Evolutionary conservation across 129 eudicot species (phyloP).

Genomic region (Tagetes patula): DNA sequence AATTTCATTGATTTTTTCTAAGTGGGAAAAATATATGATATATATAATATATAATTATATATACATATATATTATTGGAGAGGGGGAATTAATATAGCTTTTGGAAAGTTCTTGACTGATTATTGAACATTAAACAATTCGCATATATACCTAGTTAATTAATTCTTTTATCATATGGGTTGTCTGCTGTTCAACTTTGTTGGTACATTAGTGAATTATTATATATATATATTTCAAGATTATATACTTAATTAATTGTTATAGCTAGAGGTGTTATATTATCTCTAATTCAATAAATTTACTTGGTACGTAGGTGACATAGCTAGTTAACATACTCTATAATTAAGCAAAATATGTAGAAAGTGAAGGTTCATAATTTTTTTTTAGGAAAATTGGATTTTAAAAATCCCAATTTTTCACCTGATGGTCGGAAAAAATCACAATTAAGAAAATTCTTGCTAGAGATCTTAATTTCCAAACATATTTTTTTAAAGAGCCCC

Average conservation of each 20-base stretch:
- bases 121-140: conserved; percentile 21
- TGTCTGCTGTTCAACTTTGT: conserved; percentile 30
- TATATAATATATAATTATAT: background rate
- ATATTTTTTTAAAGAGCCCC: too few relatives aligned
- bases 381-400: too few relatives aligned
- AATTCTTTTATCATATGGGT: conserved; percentile 25
- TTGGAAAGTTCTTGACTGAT: conserved; percentile 35
- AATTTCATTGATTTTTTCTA: background rate
- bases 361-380: too few relatives aligned
- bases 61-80: background rate
- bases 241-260: too few relatives aligned
- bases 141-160: background rate
- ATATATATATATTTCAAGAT: background rate
- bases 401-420: too few relatives aligned
- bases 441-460: too few relatives aligned
- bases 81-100: conserved; percentile 21
- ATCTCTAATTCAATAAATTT: background rate
- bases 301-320: background rate
- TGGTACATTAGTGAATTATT: conserved; percentile 19
- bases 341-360: too few relatives aligned
- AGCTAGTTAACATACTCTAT: too few relatives aligned
- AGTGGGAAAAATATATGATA: background rate
- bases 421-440: too few relatives aligned
- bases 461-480: too few relatives aligned
- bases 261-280: background rate